A percentile compares a stretch with the other conserved stretches of the same genome.
Evolutionary conservation across 2,329 filamentous ascomycete species (phyloP).

Genomic region (Phaeoacremonium minimum): DNA sequence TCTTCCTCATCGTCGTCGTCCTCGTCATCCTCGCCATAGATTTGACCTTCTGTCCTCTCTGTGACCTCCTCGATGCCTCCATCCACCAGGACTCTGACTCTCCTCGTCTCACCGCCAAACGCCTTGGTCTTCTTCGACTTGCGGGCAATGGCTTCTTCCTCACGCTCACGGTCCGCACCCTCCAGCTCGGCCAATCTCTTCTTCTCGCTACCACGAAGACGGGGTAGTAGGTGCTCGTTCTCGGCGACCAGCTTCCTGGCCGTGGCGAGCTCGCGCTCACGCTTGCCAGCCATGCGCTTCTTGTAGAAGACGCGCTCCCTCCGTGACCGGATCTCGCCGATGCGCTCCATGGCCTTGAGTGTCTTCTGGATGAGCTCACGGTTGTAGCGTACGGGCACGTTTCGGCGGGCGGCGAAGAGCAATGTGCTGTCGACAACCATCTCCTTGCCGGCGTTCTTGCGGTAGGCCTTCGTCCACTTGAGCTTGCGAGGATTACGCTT

Average conservation of each 20-base stretch:
- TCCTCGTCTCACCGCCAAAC: slow-evolving; percentile 34
- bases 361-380: slow-evolving; percentile 85
- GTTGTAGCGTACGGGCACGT: slow-evolving; percentile 94
- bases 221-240: slow-evolving; percentile 87
- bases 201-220: slow-evolving; percentile 58
- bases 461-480: slow-evolving; percentile 91
- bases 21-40: slow-evolving; percentile 22
- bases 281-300: slow-evolving; percentile 87
- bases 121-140: slow-evolving; percentile 24
- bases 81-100: slow-evolving; percentile 30
- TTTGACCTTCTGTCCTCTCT: slow-evolving; percentile 10
- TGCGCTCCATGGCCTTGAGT: slow-evolving; percentile 85
- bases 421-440: slow-evolving; percentile 94
- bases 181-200: slow-evolving; percentile 25
- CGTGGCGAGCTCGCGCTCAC: slow-evolving; percentile 71
- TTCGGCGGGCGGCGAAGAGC: slow-evolving; percentile 86
- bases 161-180: slow-evolving; percentile 26
- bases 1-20: slow-evolving; percentile 26
- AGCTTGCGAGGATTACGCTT: slow-evolving; percentile 92
- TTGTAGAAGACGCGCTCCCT: slow-evolving; percentile 93
- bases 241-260: slow-evolving; percentile 86
- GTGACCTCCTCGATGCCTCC: slow-evolving; percentile 35
- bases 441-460: slow-evolving; percentile 76
- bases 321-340: slow-evolving; percentile 76
- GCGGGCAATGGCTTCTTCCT: slow-evolving; percentile 11